Conservation (phyloP, 176 grass and related monocot species). For the Typha latifolia region DNA sequence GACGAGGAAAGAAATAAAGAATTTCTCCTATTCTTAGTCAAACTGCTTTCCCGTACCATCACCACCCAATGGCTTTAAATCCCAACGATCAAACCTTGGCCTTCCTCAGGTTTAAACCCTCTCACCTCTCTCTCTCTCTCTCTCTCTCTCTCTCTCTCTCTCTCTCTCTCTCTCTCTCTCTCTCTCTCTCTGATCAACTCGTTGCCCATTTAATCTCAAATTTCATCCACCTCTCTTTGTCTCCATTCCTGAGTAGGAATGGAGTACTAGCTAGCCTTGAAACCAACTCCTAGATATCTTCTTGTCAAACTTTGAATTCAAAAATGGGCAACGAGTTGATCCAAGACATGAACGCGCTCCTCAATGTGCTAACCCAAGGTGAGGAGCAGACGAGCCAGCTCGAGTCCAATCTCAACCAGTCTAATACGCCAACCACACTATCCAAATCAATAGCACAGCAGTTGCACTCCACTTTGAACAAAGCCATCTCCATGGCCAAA, state of each 20-base stretch:
- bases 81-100: no score
- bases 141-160: not conserved
- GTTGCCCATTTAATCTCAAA: not conserved
- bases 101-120: not conserved
- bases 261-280: no score
- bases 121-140: conserved; percentile 1
- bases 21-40: no score
- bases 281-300: not conserved
- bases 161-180: not conserved
- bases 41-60: no score
- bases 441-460: conserved; percentile 35
- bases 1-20: no score
- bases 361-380: conserved; percentile 38
- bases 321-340: conserved; percentile 1
- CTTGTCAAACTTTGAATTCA: not conserved
- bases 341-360: conserved; percentile 20
- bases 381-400: conserved; percentile 42
- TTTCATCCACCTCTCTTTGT: not conserved
- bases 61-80: no score
- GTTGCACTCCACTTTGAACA: conserved; percentile 39
- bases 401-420: conserved; percentile 26
- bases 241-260: not conserved
- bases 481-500: conserved; percentile 40
- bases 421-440: conserved; percentile 4
- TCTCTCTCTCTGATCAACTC: not conserved